Evolutionary conservation across 2,329 filamentous ascomycete species (phyloP), one percentile per base, ranked within the genome.

Genomic region (Nectriaceae sp.): DNA sequence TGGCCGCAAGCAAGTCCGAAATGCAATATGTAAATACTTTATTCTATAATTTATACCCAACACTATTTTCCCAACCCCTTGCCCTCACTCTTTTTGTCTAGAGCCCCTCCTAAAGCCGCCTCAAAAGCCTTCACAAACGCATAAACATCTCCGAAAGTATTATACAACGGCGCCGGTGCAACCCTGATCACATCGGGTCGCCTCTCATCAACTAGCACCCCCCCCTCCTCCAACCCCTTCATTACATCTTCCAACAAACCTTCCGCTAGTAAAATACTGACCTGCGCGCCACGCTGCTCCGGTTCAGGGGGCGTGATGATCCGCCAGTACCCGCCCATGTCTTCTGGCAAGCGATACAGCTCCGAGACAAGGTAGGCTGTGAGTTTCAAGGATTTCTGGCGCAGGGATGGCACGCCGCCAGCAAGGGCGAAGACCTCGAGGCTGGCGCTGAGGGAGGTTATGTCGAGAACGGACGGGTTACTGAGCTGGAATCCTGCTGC

Each of bases 141-240:
- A 26, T 54, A 66, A 44, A 66, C 69, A 43, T 95, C 90, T 36
- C 72, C 71, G 65, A 87, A 93, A 1, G 78, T 84, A 64, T 93
- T 94, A 67, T 94, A 95, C 64, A 95, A 65, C 6, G 90, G 89
- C 36, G 86, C 85, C 3, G 90, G 89, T 4, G 90, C 89, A 4
- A 93, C 83, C 8, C 90, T 75, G 40, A 95, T 83, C 11, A 94
- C 90, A 66, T 92, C 82, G 2, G 90, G 90, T 65, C 86, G 87
- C 52, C 90, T 76, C 72, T 92, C 86, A 63, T 95, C 90, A n/a
- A 89, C 80, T 1, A 94, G 78, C 3, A 93, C 82, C 1, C 85
- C 85, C 4, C 79, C 75, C 19, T 78, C 75, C 56, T 88, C 81
- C 29, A 95, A 67, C 47, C 75, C 75, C 46, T 75, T 71, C 63